A percentile compares a stretch with the other conserved stretches of the same genome.
These are phyloP conservation scores for Fusarium zealandicum DNA, from an alignment of 2,329 filamentous ascomycete genomes.

Conservation along the genomic window DNA sequence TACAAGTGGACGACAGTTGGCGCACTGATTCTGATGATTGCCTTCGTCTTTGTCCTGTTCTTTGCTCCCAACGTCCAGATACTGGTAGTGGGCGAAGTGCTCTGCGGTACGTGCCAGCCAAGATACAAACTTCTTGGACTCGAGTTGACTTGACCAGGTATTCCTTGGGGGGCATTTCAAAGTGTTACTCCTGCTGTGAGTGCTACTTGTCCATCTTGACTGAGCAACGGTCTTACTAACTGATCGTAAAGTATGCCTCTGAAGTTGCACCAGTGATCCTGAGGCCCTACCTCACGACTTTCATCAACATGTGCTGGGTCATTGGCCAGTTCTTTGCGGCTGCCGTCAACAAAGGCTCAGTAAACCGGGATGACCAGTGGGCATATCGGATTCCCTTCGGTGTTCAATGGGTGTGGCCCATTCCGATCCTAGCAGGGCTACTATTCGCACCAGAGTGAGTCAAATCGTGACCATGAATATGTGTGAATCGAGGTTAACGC, in stretches of 20 bases:
- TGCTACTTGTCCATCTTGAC: no score
- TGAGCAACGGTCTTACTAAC: no score
- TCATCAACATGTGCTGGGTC: constrained; percentile 65
- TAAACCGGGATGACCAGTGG: constrained; percentile 52
- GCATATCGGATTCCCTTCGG: constrained; percentile 59
- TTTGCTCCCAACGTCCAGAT: constrained; percentile 57
- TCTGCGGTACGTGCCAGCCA: constrained; percentile 44
- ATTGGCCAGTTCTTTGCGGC: constrained; percentile 61
- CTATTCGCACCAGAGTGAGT: constrained; percentile 57
- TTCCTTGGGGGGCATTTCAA: constrained; percentile 62
- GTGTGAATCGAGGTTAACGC: neutral
- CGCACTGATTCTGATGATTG: constrained; percentile 54
- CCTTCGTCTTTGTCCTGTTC: constrained; percentile 62
- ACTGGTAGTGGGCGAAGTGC: constrained; percentile 57
- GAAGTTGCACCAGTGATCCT: constrained; percentile 59
- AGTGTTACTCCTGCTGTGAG: constrained; percentile 54
- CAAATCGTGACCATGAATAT: rapidly evolving
- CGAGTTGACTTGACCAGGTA: constrained; percentile 45
- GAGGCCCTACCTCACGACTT: constrained; percentile 60
- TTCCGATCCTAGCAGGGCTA: constrained; percentile 54
- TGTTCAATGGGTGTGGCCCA: constrained; percentile 61
- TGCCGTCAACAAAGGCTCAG: constrained; percentile 55
- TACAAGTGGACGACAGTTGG: constrained; percentile 59
- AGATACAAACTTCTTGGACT: neutral
- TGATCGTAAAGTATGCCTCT: constrained; percentile 53